Conservation (phyloP, 768 basidiomycete species). For the Gloeophyllum trabeum region DNA sequence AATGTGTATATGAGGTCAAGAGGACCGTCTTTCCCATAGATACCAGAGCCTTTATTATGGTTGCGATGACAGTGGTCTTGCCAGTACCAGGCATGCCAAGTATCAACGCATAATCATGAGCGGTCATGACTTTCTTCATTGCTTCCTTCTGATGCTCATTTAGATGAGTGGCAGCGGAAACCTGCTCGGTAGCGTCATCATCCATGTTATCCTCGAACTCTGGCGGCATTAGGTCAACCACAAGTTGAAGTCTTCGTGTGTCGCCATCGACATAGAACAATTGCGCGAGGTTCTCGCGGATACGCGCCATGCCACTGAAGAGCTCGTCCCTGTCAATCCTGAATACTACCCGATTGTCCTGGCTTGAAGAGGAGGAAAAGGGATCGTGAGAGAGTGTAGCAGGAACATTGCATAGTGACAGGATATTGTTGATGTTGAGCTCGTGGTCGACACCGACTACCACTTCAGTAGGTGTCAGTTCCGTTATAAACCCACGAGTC, state of each 20-base stretch:
- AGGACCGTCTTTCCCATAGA: conserved; percentile 78
- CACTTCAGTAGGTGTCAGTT: conserved; percentile 51
- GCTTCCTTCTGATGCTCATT: conserved; percentile 69
- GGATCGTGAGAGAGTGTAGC: too few relatives aligned
- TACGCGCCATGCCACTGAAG: conserved; percentile 72
- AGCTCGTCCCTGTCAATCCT: conserved; percentile 94
- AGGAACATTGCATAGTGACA: conserved; percentile 21
- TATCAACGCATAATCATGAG: conserved; percentile 84
- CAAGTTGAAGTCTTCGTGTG: conserved; percentile 47
- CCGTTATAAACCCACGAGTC: conserved; percentile 72
- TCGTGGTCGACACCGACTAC: conserved; percentile 78
- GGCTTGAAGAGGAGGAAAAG: too few relatives aligned
- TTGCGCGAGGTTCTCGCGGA: conserved; percentile 84
- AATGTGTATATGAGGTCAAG: conserved; percentile 91
- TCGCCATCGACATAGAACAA: conserved; percentile 80
- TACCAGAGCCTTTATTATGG: conserved; percentile 74
- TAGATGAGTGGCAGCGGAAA: conserved; percentile 17
- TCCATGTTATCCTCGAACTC: conserved; percentile 33
- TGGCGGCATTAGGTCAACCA: conserved; percentile 75
- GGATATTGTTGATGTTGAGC: conserved; percentile 40
- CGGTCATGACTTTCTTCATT: conserved; percentile 60
- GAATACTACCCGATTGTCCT: conserved; percentile 36
- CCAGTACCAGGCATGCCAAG: conserved; percentile 99
- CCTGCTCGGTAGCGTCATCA: not conserved
- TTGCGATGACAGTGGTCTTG: conserved; percentile 91